phyloP scores from a whole-genome alignment of 352 stramenopile species.

The Thalassiosira delicatula region DNA sequence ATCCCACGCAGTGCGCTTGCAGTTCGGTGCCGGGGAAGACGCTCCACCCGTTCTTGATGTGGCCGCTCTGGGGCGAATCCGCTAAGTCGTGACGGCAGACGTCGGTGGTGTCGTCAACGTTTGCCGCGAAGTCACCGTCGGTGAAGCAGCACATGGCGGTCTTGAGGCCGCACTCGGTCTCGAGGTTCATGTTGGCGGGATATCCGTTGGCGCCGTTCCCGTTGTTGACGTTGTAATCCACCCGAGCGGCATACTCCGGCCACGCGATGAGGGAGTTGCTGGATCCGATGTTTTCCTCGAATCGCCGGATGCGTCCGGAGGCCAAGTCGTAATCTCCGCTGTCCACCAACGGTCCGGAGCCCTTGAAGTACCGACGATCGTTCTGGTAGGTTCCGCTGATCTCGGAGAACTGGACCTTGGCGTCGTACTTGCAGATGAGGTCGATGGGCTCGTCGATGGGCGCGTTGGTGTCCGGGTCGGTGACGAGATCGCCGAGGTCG shows the following conservation, averaged over 20 bases:
- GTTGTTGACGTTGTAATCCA: constrained; percentile 45
- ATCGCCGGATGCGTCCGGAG: constrained; percentile 19
- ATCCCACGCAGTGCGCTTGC: constrained; percentile 44
- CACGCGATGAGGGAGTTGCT: constrained; percentile 31
- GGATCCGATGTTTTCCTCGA: constrained; percentile 19
- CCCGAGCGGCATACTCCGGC: constrained; percentile 34
- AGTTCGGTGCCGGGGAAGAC: constrained; percentile 31
- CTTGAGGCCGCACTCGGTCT: constrained; percentile 38
- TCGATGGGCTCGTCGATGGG: too few relatives aligned
- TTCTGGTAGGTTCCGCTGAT: constrained; percentile 46
- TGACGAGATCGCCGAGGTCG: constrained; percentile 16
- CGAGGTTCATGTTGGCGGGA: constrained; percentile 49
- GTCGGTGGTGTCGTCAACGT: constrained; percentile 34
- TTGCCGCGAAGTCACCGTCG: constrained; percentile 16
- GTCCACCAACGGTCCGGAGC: constrained; percentile 20
- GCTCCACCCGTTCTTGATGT: constrained; percentile 39
- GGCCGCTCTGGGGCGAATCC: constrained; percentile 37
- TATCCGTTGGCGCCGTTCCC: constrained; percentile 41
- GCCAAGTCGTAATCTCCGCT: constrained; percentile 24
- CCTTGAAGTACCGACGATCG: constrained; percentile 32
- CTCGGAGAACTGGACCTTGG: constrained; percentile 42
- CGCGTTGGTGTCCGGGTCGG: not conserved
- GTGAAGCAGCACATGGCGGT: constrained; percentile 60
- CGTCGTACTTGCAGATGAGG: constrained; percentile 56
- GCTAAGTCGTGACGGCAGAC: constrained; percentile 50